Evolutionary conservation across 352 stramenopile species (phyloP).

Genomic region (Phytophthora pini): DNA sequence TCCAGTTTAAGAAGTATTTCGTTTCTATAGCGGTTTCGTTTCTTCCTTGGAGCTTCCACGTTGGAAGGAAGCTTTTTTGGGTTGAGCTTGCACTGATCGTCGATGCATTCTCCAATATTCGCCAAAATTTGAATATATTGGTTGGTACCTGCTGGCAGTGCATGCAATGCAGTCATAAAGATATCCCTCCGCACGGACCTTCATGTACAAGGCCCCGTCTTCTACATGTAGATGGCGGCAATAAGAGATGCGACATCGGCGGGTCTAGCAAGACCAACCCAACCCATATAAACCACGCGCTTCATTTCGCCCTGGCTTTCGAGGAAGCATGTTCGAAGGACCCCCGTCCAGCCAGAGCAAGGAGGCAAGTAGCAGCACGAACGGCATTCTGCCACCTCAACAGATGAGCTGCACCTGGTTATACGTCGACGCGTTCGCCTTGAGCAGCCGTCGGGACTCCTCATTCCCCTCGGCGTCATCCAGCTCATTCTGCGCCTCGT

Average conservation of each 20-base stretch:
- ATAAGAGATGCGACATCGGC: not conserved
- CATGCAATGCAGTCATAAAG: not conserved
- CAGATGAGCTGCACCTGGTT: constrained; percentile 57
- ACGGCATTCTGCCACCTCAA: constrained; percentile 33
- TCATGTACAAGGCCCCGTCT: not conserved
- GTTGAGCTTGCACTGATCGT: not conserved
- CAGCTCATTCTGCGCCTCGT: constrained; percentile 50
- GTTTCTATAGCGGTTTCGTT: constrained; percentile 1
- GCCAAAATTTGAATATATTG: constrained; percentile 32
- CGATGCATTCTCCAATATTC: not conserved
- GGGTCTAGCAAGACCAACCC: constrained; percentile 14
- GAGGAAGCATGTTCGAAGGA: constrained; percentile 23
- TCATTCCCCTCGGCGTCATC: constrained; percentile 40
- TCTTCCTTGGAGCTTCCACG: not conserved
- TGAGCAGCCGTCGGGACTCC: constrained; percentile 36
- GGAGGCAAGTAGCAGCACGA: constrained; percentile 7
- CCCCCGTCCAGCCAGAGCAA: constrained; percentile 22
- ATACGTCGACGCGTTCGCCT: constrained; percentile 39
- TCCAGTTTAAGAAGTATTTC: not conserved
- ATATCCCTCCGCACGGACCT: not conserved
- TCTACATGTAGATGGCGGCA: not conserved
- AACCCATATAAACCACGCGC: constrained; percentile 18
- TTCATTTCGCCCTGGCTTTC: constrained; percentile 18
- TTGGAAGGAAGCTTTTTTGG: too few relatives aligned
- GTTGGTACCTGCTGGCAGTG: constrained; percentile 1